Base-by-base conservation (phyloP, 1,284 basidiomycete species). In the Ustanciosporium gigantosporum region DNA sequence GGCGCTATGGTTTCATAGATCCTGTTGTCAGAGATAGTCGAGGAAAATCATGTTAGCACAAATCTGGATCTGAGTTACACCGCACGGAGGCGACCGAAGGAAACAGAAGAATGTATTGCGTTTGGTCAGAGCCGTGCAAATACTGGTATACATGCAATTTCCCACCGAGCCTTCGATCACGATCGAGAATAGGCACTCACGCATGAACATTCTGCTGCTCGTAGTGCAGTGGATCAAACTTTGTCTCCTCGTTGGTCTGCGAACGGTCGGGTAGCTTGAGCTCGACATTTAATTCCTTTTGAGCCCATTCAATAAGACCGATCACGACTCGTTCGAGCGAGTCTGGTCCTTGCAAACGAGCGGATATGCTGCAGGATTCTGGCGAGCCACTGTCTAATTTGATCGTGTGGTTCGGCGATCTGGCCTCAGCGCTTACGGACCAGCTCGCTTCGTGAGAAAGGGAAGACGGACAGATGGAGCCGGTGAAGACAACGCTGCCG, bases 1-100 rank as follows among this genome's bases (percentile, higher is more conserved):
- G 84, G 80, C 0, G 93, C 93, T 53, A 97, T 97, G 55, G 85
- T 82, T 62, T 96, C 89, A 77, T 97, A 97, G 36, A 97, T 84
- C 5, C 72, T 75, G 31, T 7, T 16, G 2, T 8, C 9, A 9
- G 17, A 9, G 20, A 11, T 8, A 29, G 27, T 9, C 11, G 27
- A 29, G 27, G 27, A n/a, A 11, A 9, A 29, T 11, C 27, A 19
- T 25, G 2, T 31, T 19, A 6, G 27, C 14, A 19, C n/a, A 21
- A 25, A 32, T 57, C 39, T 43, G 59, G 23, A 15, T 21, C 23
- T 9, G 41, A 20, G n/a, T n/a, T n/a, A n/a, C n/a, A n/a, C n/a
- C n/a, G n/a, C n/a, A n/a, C n/a, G n/a, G n/a, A n/a, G n/a, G n/a
- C n/a, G n/a, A n/a, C n/a, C n/a, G n/a, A n/a, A n/a, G n/a, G n/a